Evolutionary conservation across 2,329 filamentous ascomycete species (phyloP), one percentile per base, ranked within the genome.

Genomic region (Alternaria atra): DNA sequence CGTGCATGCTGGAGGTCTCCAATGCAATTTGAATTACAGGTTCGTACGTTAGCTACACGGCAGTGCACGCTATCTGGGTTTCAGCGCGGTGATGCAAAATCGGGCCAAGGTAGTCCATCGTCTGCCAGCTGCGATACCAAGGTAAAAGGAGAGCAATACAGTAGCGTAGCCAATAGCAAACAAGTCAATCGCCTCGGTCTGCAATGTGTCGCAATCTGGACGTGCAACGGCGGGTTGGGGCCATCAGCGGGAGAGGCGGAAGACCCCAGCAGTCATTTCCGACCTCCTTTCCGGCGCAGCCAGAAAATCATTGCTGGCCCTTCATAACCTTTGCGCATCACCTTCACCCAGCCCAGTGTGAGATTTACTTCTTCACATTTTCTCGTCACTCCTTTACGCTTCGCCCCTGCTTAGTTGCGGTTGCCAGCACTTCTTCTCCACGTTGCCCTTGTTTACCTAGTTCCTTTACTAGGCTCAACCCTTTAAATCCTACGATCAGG

Each of bases 341-440:
- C 65, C 63, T 59, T 52, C 53, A 29, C 30, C 23, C 51, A 40
- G 43, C 52, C 63, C 64, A 60, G 60, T 60, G 60, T 69, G 67
- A 65, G 67, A 65, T 66, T 67, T 47, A 35, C 61, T 64, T 59
- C 58, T 61, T 65, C 57, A 54, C 60, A 57, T 60, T 55, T 77
- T 73, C 65, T 68, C 63, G 76, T 76, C 76, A 52, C 69, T 79
- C 77, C 71, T 78, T 79, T 60, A 40, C 30, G 52, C 46, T 25
- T 46, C 30, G 39, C 53, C 15, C 15, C 39, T 47, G 43, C 17
- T 52, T 56, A 71, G 71, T 75, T 64, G 63, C 61, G 61, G 67
- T 61, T 69, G 69, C 63, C 65, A 44, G 52, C 51, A 51, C 58
- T 68, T 64, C 58, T 58, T 52, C 52, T 48, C 52, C 51, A 54